Evolutionary conservation across 2,329 filamentous ascomycete genomes (phyloP), one percentile per base, ranked within the genome.

Genomic region (Gliomastix tumulicola): DNA sequence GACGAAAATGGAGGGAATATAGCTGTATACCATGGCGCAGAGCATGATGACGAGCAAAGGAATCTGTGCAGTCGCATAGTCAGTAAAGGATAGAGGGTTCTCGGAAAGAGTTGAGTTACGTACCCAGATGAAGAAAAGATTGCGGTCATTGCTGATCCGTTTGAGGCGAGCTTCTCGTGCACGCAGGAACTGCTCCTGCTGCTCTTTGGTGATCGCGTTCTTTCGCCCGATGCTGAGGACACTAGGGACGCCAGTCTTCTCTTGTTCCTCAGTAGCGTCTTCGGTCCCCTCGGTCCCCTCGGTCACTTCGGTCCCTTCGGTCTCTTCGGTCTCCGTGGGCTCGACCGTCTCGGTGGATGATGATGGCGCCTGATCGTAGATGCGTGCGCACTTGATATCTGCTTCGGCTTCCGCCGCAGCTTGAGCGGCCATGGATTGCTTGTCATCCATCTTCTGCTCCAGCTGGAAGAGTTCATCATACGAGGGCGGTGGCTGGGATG

Each of bases 401-500:
- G 75, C 74, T 38, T 74, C 68, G 3, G 67, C 68, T 20, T 82
- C 78, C 12, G 68, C 71, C 2, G 72, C 71, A 4, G 78, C 79
- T 36, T 66, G 66, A 8, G 68, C 66, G 2, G 73, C 75, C n/a
- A 74, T 73, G 15, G 69, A 62, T 47, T 74, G 69, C 55, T 83
- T 82, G 18, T 59, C 61, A 38, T 80, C 73, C 13, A 68, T 44
- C 31, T 69, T 64, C 36, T 66, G 58, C 28, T 65, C 62, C n/a
- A n/a, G n/a, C 3, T 84, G 85, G 54, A 79, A 92, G 20, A 92
- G 75, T 33, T 89, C 86, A 36, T 88, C 80, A 45, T 92, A 92
- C 0, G 86, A 76, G 9, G 86, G 86, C 8, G 84, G 84, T 21
- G 74, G 67, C 5, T 68, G 63, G 9, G 74, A 59, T 27, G 61